These are phyloP conservation scores for Plectosphaerella plurivora DNA, from an alignment of 2,329 filamentous ascomycete species.

Conservation along the genomic window DNA sequence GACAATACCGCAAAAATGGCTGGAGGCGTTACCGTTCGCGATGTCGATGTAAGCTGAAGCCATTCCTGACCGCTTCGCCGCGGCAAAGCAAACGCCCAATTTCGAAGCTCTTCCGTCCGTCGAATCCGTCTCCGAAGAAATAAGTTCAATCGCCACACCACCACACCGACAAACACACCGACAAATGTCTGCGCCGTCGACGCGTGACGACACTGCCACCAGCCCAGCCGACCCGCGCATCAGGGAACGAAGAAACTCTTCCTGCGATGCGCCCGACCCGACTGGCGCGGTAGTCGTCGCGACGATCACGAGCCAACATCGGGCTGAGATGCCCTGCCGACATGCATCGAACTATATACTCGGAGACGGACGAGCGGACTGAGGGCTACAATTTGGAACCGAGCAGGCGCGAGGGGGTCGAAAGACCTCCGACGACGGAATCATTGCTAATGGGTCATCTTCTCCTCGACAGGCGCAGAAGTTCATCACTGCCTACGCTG, in stretches of 20 bases:
- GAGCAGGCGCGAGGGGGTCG: slow-evolving; percentile 72
- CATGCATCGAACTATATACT: not conserved
- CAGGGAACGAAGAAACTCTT: not conserved
- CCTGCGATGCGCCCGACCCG: not conserved
- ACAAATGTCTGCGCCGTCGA: not conserved
- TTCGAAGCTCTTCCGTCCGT: not conserved
- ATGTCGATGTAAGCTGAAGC: slow-evolving; percentile 66
- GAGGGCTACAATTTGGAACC: slow-evolving; percentile 23
- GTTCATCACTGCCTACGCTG: slow-evolving; percentile 82
- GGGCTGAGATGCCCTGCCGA: not conserved
- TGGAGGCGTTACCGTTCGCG: slow-evolving; percentile 76
- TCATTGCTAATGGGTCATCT: slow-evolving; percentile 60
- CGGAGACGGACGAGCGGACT: not conserved
- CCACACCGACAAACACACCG: not conserved
- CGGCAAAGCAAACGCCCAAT: slow-evolving; percentile 15
- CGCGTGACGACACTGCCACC: not conserved
- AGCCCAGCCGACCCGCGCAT: not conserved
- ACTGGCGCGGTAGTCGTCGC: not conserved
- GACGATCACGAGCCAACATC: not conserved
- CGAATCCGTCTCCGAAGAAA: not conserved
- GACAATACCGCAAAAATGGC: slow-evolving; percentile 65
- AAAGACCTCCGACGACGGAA: slow-evolving; percentile 71
- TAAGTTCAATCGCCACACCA: not conserved
- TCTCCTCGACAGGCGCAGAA: slow-evolving; percentile 66
- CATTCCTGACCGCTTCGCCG: not conserved